Base-by-base conservation (phyloP, 2,329 filamentous ascomycete species). In the Cladosporium sp. region DNA sequence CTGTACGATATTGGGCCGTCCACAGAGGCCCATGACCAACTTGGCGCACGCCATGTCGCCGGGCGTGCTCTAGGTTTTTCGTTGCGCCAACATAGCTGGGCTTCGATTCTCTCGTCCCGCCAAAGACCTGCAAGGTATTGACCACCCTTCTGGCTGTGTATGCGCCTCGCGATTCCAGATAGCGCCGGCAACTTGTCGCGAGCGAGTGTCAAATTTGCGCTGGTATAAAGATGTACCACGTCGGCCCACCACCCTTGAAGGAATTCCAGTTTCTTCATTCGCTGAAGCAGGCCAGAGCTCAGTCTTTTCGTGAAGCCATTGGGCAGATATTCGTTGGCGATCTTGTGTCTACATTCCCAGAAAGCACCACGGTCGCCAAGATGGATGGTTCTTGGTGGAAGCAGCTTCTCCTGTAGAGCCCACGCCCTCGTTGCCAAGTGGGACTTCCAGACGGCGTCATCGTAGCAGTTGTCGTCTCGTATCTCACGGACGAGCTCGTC, bases 11-110 rank as follows among this genome's bases (percentile, higher is more conserved):
- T 34, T 18, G 58, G 34, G 10, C 21, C 41, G 21, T 60, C 34
- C 11, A 60, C 21, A 8, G 58, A 60, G 2, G 41, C 36, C 58
- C 58, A 60, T 10, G 58, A 60, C 58, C 58, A 60, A 12, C 34
- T 41, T 10, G 57, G 57, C 34, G 34, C 57, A 8, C 57, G 30
- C 28, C 30, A 59, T 26, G 15, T 21, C 18, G 18, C 44, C 32
- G 57, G 38, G 26, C 34, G 38, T 59, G 2, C 21, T 21, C 18
- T 14, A 41, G 28, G 28, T 30, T 30, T 1, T 30, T 30, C 28
- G 6, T 30, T 30, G 28, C 28, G 57, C 57, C 32, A 59, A 32
- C 57, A 59, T 11, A 59, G 57, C 26, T 59, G 34, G 6, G 21
- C n/a, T 18, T 38, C 57, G 11, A 59, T 36, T 14, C 14, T 18